phyloP scores from a whole-genome alignment of 441 rosid species.

The Theobroma grandiflorum region DNA sequence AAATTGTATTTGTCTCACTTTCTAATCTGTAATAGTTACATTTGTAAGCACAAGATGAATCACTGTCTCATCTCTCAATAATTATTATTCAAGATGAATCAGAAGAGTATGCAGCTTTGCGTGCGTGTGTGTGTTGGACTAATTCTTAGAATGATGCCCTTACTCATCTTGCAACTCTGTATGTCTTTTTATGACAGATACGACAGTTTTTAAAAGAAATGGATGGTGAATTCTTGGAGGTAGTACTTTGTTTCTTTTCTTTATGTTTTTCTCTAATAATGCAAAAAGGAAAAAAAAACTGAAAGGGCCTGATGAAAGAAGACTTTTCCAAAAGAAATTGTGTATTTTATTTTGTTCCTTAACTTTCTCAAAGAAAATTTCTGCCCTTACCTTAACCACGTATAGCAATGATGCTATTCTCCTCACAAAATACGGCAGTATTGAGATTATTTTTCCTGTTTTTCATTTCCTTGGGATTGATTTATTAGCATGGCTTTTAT shows the following conservation, averaged over 20 bases:
- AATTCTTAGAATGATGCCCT: not conserved
- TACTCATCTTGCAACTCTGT: not conserved
- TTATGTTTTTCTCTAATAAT: not conserved
- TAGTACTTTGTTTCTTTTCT: slow-evolving; percentile 25
- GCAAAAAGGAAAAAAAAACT: not conserved
- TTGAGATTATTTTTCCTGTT: not conserved
- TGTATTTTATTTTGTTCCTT: not conserved
- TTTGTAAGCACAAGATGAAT: not conserved
- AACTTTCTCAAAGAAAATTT: not conserved
- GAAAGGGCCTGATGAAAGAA: not conserved
- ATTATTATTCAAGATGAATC: too few relatives aligned
- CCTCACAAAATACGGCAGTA: not conserved
- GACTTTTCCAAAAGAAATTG: not conserved
- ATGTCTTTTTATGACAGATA: slow-evolving; percentile 48
- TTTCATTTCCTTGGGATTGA: not conserved
- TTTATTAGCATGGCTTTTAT: not conserved
- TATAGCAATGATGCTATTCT: not conserved
- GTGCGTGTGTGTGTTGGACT: not conserved
- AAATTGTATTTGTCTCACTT: not conserved
- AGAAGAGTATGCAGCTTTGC: not conserved
- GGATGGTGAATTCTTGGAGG: slow-evolving; percentile 91
- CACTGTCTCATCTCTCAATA: not conserved
- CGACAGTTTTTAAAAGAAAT: slow-evolving; percentile 67
- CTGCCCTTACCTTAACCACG: not conserved
- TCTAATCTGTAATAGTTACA: not conserved